These are phyloP conservation scores for Oryza officinalis DNA, from an alignment of 176 grass and related monocot species.

Conservation along the genomic window DNA sequence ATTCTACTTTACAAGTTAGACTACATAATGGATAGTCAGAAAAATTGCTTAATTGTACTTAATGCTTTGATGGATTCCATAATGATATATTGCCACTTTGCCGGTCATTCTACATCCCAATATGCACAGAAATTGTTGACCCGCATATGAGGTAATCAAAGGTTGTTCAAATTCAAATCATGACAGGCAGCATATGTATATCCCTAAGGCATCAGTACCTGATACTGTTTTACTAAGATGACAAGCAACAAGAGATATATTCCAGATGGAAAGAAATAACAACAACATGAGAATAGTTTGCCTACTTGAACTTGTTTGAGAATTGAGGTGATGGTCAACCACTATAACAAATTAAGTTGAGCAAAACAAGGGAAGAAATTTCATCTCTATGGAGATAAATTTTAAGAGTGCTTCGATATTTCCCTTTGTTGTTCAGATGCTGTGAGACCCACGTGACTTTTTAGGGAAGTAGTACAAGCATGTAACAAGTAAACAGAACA, in stretches of 20 bases:
- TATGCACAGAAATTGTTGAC: background rate
- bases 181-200: background rate
- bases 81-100: constrained; percentile 11
- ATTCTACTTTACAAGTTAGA: constrained; percentile 21
- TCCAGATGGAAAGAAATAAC: constrained; percentile 12
- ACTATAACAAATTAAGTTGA: constrained; percentile 26
- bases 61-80: background rate
- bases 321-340: background rate
- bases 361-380: constrained; percentile 21
- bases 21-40: background rate
- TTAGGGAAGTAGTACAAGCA: constrained; percentile 22
- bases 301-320: constrained; percentile 19
- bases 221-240: constrained; percentile 26
- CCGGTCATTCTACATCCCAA: constrained; percentile 6
- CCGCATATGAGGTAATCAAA: constrained; percentile 9
- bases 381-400: constrained; percentile 1
- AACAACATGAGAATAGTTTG: background rate
- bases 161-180: background rate
- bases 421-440: background rate
- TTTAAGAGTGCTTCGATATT: background rate
- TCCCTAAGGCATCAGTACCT: constrained; percentile 5
- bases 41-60: constrained; percentile 14
- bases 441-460: constrained; percentile 10
- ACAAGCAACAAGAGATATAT: constrained; percentile 13
- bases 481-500: constrained; percentile 36